Evolutionary conservation across 2,329 filamentous ascomycete species (phyloP).

Genomic region (Alternaria ethzedia): DNA sequence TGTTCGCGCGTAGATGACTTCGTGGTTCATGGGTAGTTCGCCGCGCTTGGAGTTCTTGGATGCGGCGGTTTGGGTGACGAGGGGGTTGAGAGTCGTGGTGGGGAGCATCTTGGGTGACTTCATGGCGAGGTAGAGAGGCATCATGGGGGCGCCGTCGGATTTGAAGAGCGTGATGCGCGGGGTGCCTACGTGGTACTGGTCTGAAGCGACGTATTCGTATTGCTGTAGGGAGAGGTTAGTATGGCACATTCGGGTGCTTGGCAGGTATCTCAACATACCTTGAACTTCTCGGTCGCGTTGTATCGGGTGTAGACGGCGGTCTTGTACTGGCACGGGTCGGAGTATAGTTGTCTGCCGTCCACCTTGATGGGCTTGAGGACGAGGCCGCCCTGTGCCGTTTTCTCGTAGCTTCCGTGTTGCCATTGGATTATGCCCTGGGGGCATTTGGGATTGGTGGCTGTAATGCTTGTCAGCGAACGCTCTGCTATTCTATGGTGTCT

Average conservation of each 20-base stretch:
- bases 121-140: constrained; percentile 71
- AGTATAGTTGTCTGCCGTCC: constrained; percentile 72
- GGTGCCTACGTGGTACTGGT: constrained; percentile 65
- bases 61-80: constrained; percentile 43
- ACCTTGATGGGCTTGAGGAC: constrained; percentile 65
- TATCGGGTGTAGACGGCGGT: constrained; percentile 68
- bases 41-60: constrained; percentile 47
- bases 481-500: not conserved
- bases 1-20: constrained; percentile 44
- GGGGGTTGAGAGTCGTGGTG: constrained; percentile 68
- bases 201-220: constrained; percentile 56
- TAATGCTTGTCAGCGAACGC: constrained; percentile 26
- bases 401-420: constrained; percentile 70
- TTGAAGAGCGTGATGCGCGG: constrained; percentile 68
- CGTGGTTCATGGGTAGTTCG: constrained; percentile 51
- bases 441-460: constrained; percentile 66
- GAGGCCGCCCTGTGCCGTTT: constrained; percentile 65
- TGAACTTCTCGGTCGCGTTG: constrained; percentile 68
- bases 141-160: constrained; percentile 69
- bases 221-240: constrained; percentile 37
- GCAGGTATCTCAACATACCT: constrained; percentile 56
- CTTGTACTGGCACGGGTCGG: constrained; percentile 66
- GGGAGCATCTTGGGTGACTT: constrained; percentile 72
- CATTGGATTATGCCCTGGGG: constrained; percentile 72
- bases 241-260: not conserved